Evolutionary conservation across 306 rosid species (phyloP), one percentile per base, ranked within the genome.

Genomic region (Gynostemma pentaphyllum): DNA sequence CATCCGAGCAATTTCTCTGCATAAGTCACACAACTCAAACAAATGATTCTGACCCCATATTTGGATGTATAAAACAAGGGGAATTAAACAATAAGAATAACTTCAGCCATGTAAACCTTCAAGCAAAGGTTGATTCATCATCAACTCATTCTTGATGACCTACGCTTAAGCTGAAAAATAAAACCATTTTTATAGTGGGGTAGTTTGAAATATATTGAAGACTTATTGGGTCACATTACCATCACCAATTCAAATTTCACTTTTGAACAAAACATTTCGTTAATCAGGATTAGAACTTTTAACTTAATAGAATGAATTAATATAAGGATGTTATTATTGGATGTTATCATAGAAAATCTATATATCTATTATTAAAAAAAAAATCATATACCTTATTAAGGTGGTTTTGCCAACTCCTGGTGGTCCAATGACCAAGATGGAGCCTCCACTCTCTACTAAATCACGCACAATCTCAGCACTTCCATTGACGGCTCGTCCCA

Each of bases 331-430:
- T n/a, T n/a, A n/a, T n/a, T n/a, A n/a, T n/a, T n/a, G n/a, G n/a
- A n/a, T n/a, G n/a, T n/a, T n/a, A 7, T 18, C 50, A 28, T 46
- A 10, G 48, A 9, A 68, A 74, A 15, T 16, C 14, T 29, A 44
- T 28, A 30, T n/a, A n/a, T n/a, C n/a, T n/a, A n/a, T n/a, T n/a
- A n/a, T n/a, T n/a, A n/a, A n/a, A n/a, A n/a, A n/a, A n/a, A n/a
- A n/a, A n/a, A n/a, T n/a, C n/a, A n/a, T n/a, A n/a, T 66, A 88
- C 99, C 99, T 94, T 72, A 94, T 94, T 70, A 94, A 81, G 46
- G 99, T 94, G 34, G 97, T 94, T 83, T 94, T 94, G 47, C 99
- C 99, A 32, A 94, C 99, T 69, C 99, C 99, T 56, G 99, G 99
- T 69, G 99, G 95, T 76, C 99, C 99, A 49, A 94, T 82, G 23